Evolutionary conservation across 108 stramenopile genomes (phyloP), one percentile per base, ranked within the genome.

Genomic region (Fragilaria crotonensis): DNA sequence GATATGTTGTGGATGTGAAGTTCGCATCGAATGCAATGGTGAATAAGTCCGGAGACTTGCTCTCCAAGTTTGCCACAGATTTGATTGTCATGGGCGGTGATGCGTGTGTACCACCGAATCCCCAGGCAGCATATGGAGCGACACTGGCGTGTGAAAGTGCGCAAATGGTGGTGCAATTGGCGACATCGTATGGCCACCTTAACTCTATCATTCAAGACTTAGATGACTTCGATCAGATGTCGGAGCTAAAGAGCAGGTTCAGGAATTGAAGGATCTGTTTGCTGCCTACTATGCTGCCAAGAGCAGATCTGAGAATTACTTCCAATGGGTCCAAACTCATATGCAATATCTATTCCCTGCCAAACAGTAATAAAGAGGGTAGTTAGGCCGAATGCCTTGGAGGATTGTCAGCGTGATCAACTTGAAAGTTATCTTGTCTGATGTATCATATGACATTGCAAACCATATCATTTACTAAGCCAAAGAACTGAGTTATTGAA

Each of bases 311-410:
- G 68, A 70, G 32, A 70, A 70, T 44, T 70, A 70, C 53, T 70
- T 70, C 28, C 68, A 70, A 36, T 70, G 59, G 36, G 47, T 70
- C 7, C 68, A 70, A 48, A 70, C 68, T 27, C 32, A 70, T 70
- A 23, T 70, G 68, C 48, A 70, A 70, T 36, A 18, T 70, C 11
- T 70, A 70, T 44, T 52, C 62, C 18, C 33, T 70, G 21, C 68
- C 68, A n/a, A n/a, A n/a, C n/a, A n/a, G n/a, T n/a, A n/a, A n/a
- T n/a, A n/a, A n/a, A n/a, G n/a, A n/a, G n/a, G n/a, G n/a, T n/a
- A n/a, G n/a, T n/a, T n/a, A n/a, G n/a, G n/a, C n/a, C n/a, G n/a
- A n/a, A n/a, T n/a, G n/a, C n/a, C n/a, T n/a, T n/a, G n/a, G n/a
- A n/a, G n/a, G n/a, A n/a, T n/a, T n/a, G n/a, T n/a, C n/a, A n/a